These are phyloP conservation scores for Daldinia decipiens DNA, from an alignment of 495 filamentous ascomycete species.

Conservation along the genomic window DNA sequence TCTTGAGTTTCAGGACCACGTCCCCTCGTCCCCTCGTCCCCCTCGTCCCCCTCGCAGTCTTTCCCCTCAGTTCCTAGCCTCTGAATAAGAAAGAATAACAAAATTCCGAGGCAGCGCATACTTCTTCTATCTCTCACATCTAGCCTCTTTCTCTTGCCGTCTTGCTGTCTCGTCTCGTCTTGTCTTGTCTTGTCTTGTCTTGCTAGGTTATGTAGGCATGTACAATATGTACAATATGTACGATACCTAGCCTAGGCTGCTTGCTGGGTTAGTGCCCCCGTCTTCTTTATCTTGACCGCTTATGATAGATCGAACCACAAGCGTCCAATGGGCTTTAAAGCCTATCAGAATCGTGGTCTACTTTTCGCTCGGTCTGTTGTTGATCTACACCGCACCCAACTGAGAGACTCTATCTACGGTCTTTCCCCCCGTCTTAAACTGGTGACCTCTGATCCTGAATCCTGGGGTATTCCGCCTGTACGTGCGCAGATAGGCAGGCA, in stretches of 20 bases:
- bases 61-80: conserved; percentile 17
- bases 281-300: conserved; percentile 47
- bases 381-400: conserved; percentile 48
- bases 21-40: background rate
- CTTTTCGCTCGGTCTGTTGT: conserved; percentile 41
- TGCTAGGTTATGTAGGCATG: conserved; percentile 1
- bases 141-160: background rate
- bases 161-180: background rate
- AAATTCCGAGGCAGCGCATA: conserved; percentile 28
- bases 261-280: conserved; percentile 15
- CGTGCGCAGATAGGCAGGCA: conserved; percentile 3
- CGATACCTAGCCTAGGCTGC: conserved; percentile 10
- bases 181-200: conserved; percentile 1
- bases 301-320: conserved; percentile 41
- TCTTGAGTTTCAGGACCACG: conserved; percentile 33
- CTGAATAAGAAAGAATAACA: conserved; percentile 17
- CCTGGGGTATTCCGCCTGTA: conserved; percentile 18
- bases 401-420: conserved; percentile 35
- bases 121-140: conserved; percentile 3
- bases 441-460: conserved; percentile 18
- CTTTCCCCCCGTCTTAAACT: conserved; percentile 31
- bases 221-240: background rate
- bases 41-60: background rate
- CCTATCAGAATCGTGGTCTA: conserved; percentile 37
- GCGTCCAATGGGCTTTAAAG: conserved; percentile 28